phyloP scores from a whole-genome alignment of 1,139 yeast species.

The Kodamaea ohmeri region DNA sequence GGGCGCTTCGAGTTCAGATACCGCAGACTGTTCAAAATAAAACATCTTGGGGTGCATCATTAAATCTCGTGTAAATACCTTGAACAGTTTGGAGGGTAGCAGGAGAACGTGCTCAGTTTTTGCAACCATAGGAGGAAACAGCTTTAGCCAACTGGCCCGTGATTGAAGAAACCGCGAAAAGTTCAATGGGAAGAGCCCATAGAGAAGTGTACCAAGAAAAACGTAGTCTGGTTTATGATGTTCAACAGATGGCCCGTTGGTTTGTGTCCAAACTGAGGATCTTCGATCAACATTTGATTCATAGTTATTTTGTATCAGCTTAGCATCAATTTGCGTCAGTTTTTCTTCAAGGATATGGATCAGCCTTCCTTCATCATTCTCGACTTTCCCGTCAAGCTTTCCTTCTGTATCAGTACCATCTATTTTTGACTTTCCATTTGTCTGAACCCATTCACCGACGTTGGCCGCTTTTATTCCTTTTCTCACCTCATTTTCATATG shows the following conservation, averaged over 20 bases:
- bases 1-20: constrained; percentile 44
- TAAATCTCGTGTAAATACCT: constrained; percentile 15
- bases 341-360: too few species aligned
- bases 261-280: background rate
- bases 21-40: constrained; percentile 25
- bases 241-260: constrained; percentile 1
- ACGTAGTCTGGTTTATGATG: constrained; percentile 17
- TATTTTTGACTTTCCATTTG: too few species aligned
- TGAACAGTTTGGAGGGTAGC: background rate
- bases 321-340: too few species aligned
- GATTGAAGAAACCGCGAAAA: constrained; percentile 41
- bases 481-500: background rate
- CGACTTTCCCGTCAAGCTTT: too few species aligned
- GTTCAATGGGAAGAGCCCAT: constrained; percentile 62
- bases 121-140: constrained; percentile 2
- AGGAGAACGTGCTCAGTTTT: background rate
- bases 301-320: background rate
- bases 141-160: constrained; percentile 27
- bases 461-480: too few species aligned
- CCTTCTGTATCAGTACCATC: too few species aligned
- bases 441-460: background rate
- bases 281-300: background rate
- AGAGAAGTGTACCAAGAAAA: constrained; percentile 41
- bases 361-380: too few species aligned
- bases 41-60: constrained; percentile 51